Conservation (phyloP, 164 flowering plant genomes). For the Kalanchoe fedtschenkoi region DNA sequence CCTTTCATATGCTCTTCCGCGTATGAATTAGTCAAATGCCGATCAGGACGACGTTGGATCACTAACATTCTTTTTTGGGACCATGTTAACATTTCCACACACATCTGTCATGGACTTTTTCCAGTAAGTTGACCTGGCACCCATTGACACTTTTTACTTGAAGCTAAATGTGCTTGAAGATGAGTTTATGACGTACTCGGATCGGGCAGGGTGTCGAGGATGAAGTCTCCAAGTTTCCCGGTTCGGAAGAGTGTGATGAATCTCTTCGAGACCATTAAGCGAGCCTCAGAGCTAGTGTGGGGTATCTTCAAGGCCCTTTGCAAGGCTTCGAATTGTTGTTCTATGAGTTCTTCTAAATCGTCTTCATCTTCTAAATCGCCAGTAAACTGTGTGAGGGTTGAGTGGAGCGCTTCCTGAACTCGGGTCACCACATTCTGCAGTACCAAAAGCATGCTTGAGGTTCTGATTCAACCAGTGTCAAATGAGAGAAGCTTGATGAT, state of each 20-base stretch:
- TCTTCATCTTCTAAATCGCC: constrained; percentile 65
- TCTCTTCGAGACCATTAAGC: constrained; percentile 70
- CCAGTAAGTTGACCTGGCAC: neutral
- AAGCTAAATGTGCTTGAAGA: neutral
- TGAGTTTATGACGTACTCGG: neutral
- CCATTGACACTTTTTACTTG: neutral
- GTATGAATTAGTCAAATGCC: too few species aligned
- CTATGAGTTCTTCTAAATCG: constrained; percentile 65
- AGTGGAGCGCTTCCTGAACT: constrained; percentile 60
- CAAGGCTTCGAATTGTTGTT: constrained; percentile 60
- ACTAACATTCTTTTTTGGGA: too few species aligned
- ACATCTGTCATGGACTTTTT: too few species aligned
- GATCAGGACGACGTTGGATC: too few species aligned
- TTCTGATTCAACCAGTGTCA: neutral
- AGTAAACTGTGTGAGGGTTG: constrained; percentile 44
- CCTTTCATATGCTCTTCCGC: too few species aligned
- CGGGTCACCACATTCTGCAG: constrained; percentile 55
- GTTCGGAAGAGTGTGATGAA: constrained; percentile 72
- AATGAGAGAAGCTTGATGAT: neutral
- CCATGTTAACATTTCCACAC: too few species aligned
- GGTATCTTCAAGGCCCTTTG: constrained; percentile 74
- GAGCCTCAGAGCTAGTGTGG: constrained; percentile 63
- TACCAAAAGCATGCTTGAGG: neutral
- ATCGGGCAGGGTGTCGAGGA: constrained; percentile 72
- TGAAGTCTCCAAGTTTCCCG: constrained; percentile 83